Conservation (phyloP, 177 flowering plant species). For the Vitis hybrid region DNA sequence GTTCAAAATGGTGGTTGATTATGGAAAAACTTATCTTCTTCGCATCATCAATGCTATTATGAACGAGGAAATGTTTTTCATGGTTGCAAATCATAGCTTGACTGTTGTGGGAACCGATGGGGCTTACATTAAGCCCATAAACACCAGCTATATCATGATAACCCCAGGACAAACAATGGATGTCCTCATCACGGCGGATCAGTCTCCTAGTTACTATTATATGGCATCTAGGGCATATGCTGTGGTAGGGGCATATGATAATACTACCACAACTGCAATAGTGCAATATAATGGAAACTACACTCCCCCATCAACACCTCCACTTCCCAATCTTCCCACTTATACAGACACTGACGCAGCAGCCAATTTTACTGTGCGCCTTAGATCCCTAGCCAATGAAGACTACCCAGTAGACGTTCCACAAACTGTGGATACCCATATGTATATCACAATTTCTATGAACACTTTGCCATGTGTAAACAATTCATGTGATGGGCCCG, state of each 20-base stretch:
- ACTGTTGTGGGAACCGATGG: conserved; percentile 40
- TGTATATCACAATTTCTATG: conserved; percentile 25
- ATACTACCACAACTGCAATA: conserved; percentile 36
- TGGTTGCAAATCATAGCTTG: conserved; percentile 32
- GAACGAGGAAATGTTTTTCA: conserved; percentile 36
- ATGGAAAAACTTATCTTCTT: conserved; percentile 37
- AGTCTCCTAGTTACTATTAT: conserved; percentile 25
- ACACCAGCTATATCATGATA: conserved; percentile 28
- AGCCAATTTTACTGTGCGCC: conserved; percentile 3
- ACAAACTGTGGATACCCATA: background rate
- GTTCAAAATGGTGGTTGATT: conserved; percentile 13
- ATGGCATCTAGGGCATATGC: conserved; percentile 28
- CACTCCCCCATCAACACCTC: conserved; percentile 11
- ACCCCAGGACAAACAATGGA: conserved; percentile 44
- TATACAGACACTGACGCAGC: conserved; percentile 17
- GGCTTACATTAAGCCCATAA: conserved; percentile 31
- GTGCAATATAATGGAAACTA: conserved; percentile 21
- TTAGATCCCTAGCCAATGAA: conserved; percentile 23
- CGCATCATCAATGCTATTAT: conserved; percentile 34
- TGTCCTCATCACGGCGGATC: too few relatives aligned
- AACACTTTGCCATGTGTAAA: conserved; percentile 20
- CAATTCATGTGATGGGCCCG: conserved; percentile 29
- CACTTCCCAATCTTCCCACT: conserved; percentile 23
- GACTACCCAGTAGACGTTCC: conserved; percentile 41
- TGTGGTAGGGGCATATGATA: conserved; percentile 10